Percentiles rank a stretch among this genome's conserved stretches.
These are phyloP conservation scores for Wickerhamomyces sp. DNA, from an alignment of 1,139 yeast genomes.

Conservation along the genomic window DNA sequence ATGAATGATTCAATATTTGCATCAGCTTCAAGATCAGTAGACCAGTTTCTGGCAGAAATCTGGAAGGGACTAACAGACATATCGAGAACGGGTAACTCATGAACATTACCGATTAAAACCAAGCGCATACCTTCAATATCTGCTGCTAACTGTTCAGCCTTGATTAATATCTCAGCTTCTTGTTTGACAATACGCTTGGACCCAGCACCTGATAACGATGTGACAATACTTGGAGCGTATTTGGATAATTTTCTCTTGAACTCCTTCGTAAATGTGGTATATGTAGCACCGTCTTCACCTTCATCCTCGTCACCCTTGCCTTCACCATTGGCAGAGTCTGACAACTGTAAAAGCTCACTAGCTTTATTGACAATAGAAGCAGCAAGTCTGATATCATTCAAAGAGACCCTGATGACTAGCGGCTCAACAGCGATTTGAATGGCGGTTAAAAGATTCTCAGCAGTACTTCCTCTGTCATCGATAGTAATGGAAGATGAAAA, in stretches of 20 bases:
- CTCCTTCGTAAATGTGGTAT: conserved; percentile 52
- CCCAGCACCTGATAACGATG: conserved; percentile 34
- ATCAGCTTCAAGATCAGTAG: conserved; percentile 75
- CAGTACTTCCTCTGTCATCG: conserved; percentile 65
- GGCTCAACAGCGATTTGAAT: conserved; percentile 78
- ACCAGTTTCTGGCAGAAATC: conserved; percentile 78
- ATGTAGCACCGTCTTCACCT: conserved; percentile 23
- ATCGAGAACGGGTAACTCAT: conserved; percentile 89
- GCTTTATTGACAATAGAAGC: conserved; percentile 69
- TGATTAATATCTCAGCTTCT: conserved; percentile 39
- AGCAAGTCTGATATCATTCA: conserved; percentile 84
- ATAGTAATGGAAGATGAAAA: conserved; percentile 74
- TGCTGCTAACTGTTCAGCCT: conserved; percentile 69
- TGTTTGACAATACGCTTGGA: conserved; percentile 12
- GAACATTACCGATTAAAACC: conserved; percentile 88
- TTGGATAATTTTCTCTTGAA: conserved; percentile 52
- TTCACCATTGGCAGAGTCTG: conserved; percentile 8
- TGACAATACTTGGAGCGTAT: conserved; percentile 62
- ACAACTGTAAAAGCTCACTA: conserved; percentile 37
- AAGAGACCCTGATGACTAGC: conserved; percentile 70
- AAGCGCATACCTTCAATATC: conserved; percentile 79
- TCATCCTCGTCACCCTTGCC: conserved; percentile 23
- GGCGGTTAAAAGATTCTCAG: conserved; percentile 51
- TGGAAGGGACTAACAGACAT: conserved; percentile 73
- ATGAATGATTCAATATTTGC: conserved; percentile 63